Evolutionary conservation across 305 asterid species (phyloP), one percentile per base, ranked within the genome.

Genomic region (Rubia tinctorum): DNA sequence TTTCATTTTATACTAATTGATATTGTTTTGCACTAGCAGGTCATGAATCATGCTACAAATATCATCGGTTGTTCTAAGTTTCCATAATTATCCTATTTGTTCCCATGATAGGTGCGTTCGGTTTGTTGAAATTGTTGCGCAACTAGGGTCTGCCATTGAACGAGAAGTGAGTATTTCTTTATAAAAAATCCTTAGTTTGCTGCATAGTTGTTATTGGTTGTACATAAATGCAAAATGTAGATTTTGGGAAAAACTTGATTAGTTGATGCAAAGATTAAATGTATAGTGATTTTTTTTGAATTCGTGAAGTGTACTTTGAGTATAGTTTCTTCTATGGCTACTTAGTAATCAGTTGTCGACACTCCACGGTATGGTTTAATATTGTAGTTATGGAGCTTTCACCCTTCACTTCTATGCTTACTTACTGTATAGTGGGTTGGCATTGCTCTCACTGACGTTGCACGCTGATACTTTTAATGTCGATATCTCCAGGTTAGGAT

Each of bases 61-160:
- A n/a, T n/a, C n/a, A n/a, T n/a, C n/a, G n/a, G n/a, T n/a, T n/a
- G n/a, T n/a, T n/a, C n/a, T n/a, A n/a, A n/a, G n/a, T n/a, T n/a
- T n/a, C n/a, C n/a, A n/a, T n/a, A n/a, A n/a, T n/a, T n/a, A n/a
- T n/a, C n/a, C n/a, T n/a, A n/a, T n/a, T n/a, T n/a, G n/a, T n/a
- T n/a, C n/a, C n/a, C n/a, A 90, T 66, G 84, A 85, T 47, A 86
- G 91, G 86, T 82, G 86, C 68, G 98, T 92, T 71, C 90, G 91
- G 1, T 93, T 95, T 40, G 96, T 92, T 47, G 97, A 92, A 77
- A 97, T 95, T 60, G 97, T 98, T 2, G 82, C 88, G 63, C 92
- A 92, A 74, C 88, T 95, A 78, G 99, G 99, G 71, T 74, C 73
- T 39, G 96, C 97, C n/a, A 76, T 92, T 73, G 99, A 95, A 83